These are phyloP conservation scores for Fremontodendron californicum DNA, from an alignment of 345 rosid genomes.

Conservation along the genomic window DNA sequence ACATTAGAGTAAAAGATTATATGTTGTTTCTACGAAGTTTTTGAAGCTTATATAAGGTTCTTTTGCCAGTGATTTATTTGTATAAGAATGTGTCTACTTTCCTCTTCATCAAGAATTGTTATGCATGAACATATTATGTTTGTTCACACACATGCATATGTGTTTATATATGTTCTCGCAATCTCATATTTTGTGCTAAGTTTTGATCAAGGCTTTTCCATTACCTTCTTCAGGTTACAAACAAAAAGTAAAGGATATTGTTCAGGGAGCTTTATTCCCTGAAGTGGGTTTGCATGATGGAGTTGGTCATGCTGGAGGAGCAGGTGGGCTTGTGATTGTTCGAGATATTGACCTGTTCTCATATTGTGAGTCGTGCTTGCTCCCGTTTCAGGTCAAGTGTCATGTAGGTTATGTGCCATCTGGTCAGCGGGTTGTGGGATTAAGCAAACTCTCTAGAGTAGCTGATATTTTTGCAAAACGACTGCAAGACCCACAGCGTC, in stretches of 20 bases:
- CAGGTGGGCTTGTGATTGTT: slow-evolving; percentile 83
- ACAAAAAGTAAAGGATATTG: slow-evolving; percentile 63
- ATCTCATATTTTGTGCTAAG: not conserved
- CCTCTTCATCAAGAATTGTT: not conserved
- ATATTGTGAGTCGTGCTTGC: slow-evolving; percentile 87
- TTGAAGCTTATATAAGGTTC: not conserved
- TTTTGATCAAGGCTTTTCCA: slow-evolving; percentile 1
- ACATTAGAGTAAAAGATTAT: not conserved
- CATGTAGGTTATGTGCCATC: slow-evolving; percentile 90
- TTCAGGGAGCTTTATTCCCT: slow-evolving; percentile 87
- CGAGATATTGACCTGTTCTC: slow-evolving; percentile 86
- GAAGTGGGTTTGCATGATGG: slow-evolving; percentile 72
- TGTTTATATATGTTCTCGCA: not conserved
- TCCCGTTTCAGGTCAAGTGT: slow-evolving; percentile 81
- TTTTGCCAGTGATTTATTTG: not conserved
- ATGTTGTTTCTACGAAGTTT: not conserved
- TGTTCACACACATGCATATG: not conserved
- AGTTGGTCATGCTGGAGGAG: slow-evolving; percentile 83
- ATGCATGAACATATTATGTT: not conserved
- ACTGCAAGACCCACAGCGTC: slow-evolving; percentile 80
- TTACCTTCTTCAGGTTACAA: slow-evolving; percentile 55
- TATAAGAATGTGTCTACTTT: not conserved
- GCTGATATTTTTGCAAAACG: slow-evolving; percentile 82
- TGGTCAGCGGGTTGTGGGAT: slow-evolving; percentile 70
- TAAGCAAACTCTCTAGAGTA: slow-evolving; percentile 92